phyloP scores from a whole-genome alignment of 257 asterid genomes.

The Voacanga thouarsii region DNA sequence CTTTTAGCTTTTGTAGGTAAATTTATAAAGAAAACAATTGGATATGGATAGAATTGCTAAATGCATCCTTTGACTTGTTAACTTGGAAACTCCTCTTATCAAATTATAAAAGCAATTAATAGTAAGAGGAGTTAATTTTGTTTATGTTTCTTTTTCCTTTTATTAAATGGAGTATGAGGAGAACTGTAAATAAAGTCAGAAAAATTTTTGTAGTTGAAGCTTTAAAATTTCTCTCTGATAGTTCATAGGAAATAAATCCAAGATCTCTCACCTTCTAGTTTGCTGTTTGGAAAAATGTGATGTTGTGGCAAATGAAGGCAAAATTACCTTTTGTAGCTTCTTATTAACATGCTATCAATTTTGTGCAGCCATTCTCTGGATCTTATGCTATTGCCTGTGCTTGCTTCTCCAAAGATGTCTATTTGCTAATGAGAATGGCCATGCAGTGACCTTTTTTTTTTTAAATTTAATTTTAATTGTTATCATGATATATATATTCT shows the following conservation, averaged over 20 bases:
- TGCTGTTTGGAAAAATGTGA: not conserved
- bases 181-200: not conserved
- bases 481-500: not conserved
- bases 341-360: not conserved
- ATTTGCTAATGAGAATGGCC: not conserved
- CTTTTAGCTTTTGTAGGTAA: not conserved
- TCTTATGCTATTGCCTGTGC: not conserved
- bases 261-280: not conserved
- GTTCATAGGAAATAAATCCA: not conserved
- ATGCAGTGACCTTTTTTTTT: not conserved
- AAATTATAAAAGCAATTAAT: not conserved
- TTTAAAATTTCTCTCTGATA: not conserved
- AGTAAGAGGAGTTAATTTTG: not conserved
- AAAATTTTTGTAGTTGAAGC: not conserved
- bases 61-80: not conserved
- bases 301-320: not conserved
- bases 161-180: not conserved
- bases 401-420: constrained; percentile 3
- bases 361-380: not conserved
- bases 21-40: not conserved
- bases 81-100: not conserved
- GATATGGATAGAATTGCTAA: not conserved
- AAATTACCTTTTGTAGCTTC: not conserved
- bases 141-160: not conserved
- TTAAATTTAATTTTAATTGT: too few relatives aligned